These are phyloP conservation scores for Berkeleyomyces rouxiae DNA, from an alignment of 2,329 filamentous ascomycete genomes.

Conservation along the genomic window DNA sequence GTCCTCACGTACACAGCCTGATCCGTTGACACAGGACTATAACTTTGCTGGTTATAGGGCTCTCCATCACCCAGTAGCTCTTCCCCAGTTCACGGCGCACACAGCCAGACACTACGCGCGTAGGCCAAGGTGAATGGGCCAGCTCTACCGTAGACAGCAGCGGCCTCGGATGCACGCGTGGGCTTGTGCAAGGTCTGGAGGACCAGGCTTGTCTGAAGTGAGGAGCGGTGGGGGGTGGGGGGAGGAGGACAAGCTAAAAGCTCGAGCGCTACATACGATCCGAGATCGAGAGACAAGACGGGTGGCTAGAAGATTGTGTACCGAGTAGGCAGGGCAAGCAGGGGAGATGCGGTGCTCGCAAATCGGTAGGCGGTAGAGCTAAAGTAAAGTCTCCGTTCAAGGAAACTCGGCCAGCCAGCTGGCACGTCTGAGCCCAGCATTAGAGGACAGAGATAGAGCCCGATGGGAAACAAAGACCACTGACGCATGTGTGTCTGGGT, in stretches of 20 bases:
- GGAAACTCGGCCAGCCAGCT: not conserved
- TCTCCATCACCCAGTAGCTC: no score
- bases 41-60: no score
- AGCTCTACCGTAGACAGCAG: no score
- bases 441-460: not conserved
- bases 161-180: no score
- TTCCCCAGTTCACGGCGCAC: not conserved
- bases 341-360: no score
- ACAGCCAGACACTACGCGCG: not conserved
- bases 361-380: not conserved
- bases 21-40: no score
- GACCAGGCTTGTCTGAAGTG: no score
- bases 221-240: no score
- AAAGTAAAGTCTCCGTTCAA: not conserved
- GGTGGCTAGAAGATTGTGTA: not conserved
- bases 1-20: no score
- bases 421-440: not conserved
- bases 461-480: not conserved
- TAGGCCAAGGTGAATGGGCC: not conserved
- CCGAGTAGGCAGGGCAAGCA: not conserved
- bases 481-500: not conserved
- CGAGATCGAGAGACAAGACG: not conserved
- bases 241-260: not conserved
- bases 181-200: no score
- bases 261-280: not conserved